Evolutionary conservation across 345 rosid genomes (phyloP).

Genomic region (Cochlearia excelsa): DNA sequence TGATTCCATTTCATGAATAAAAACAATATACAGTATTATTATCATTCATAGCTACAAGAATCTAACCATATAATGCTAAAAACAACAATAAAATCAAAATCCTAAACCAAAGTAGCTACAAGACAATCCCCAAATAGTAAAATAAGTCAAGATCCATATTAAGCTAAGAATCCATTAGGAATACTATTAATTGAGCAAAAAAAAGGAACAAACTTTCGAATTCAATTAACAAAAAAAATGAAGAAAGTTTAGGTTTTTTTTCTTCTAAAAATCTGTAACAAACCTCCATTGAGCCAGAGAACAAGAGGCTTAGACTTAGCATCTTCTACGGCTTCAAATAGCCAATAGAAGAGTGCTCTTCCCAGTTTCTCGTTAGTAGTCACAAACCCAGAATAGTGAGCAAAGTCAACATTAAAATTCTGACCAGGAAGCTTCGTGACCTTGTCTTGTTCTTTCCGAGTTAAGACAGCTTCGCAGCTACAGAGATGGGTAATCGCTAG

Average conservation of each 20-base stretch:
- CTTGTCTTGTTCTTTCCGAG: constrained; percentile 61
- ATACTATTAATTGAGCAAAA: not conserved
- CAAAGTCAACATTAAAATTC: constrained; percentile 55
- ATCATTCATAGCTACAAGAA: not conserved
- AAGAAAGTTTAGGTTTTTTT: not conserved
- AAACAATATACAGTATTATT: not conserved
- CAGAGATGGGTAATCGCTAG: constrained; percentile 28
- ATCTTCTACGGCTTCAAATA: constrained; percentile 68
- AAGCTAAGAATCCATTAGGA: not conserved
- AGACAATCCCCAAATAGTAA: not conserved
- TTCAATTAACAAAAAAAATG: not conserved
- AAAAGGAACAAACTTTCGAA: not conserved
- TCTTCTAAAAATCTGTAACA: not conserved
- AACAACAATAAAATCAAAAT: constrained; percentile 11
- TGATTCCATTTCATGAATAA: constrained; percentile 7
- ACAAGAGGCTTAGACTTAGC: constrained; percentile 81
- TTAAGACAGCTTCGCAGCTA: constrained; percentile 29
- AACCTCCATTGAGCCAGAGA: constrained; percentile 93
- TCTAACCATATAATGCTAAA: constrained; percentile 1
- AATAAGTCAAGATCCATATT: not conserved
- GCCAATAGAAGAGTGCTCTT: constrained; percentile 84
- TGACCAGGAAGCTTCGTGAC: constrained; percentile 69
- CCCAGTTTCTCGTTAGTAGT: constrained; percentile 62
- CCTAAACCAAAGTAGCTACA: constrained; percentile 5
- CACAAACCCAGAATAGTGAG: constrained; percentile 70